Conservation (phyloP, 2,329 filamentous ascomycete species). For the Pyricularia grisea region DNA sequence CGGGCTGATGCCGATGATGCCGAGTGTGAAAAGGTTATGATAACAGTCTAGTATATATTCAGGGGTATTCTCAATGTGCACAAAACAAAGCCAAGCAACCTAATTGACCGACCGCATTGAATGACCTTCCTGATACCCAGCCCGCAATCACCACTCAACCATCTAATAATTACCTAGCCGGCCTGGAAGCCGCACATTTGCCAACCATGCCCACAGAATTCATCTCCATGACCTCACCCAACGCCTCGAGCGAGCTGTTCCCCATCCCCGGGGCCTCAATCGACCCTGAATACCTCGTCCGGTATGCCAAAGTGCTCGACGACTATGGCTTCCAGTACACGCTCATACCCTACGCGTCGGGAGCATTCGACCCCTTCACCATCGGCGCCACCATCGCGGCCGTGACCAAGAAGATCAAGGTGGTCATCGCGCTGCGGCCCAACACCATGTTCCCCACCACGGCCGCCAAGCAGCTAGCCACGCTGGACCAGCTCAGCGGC, state of each 20-base stretch:
- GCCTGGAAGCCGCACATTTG: no score
- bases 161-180: no score
- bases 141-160: no score
- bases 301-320: slow-evolving; percentile 47
- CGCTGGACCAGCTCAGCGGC: slow-evolving; percentile 47
- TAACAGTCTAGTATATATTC: no score
- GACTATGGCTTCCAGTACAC: slow-evolving; percentile 55
- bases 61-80: no score
- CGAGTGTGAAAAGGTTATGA: no score
- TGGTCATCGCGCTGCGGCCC: slow-evolving; percentile 52
- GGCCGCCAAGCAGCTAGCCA: slow-evolving; percentile 51
- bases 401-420: slow-evolving; percentile 47
- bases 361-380: slow-evolving; percentile 46
- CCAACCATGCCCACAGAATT: slow-evolving; percentile 40
- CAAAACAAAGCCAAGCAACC: no score
- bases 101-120: no score
- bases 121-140: no score
- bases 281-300: slow-evolving; percentile 44
- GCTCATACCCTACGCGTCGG: slow-evolving; percentile 48
- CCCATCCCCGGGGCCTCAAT: slow-evolving; percentile 41
- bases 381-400: slow-evolving; percentile 48
- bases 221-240: slow-evolving; percentile 48
- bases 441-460: slow-evolving; percentile 55
- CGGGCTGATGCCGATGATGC: no score
- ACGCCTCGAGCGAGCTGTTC: slow-evolving; percentile 44